phyloP scores from a whole-genome alignment of 306 rosid species.

The Albizia julibrissin region DNA sequence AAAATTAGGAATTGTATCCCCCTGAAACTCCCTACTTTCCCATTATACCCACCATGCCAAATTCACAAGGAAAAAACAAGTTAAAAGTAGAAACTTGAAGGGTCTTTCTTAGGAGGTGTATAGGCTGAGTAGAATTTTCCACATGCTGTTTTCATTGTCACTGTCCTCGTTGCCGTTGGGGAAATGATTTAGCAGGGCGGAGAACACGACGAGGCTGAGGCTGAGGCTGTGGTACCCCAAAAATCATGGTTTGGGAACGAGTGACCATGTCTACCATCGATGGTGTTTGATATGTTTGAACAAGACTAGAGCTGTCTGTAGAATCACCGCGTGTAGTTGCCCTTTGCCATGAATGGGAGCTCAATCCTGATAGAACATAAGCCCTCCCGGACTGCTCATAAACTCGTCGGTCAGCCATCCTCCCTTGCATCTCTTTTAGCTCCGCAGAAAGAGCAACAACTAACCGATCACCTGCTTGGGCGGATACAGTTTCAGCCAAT shows the following conservation, averaged over 20 bases:
- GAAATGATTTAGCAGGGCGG: slow-evolving; percentile 67
- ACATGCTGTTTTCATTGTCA: slow-evolving; percentile 23
- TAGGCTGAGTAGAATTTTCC: slow-evolving; percentile 36
- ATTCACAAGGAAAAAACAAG: slow-evolving; percentile 19
- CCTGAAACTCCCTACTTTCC: slow-evolving; percentile 47
- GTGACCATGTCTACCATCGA: slow-evolving; percentile 93
- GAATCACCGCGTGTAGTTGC: slow-evolving; percentile 96
- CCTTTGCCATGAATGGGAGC: slow-evolving; percentile 97
- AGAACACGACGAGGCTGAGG: slow-evolving; percentile 49
- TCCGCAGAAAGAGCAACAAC: slow-evolving; percentile 71
- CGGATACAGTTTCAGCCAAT: slow-evolving; percentile 73
- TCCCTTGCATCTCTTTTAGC: slow-evolving; percentile 89
- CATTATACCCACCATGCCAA: slow-evolving; percentile 44
- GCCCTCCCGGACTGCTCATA: slow-evolving; percentile 98
- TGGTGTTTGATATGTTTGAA: slow-evolving; percentile 90
- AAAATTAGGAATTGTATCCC: slow-evolving; percentile 53
- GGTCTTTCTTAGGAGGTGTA: slow-evolving; percentile 34
- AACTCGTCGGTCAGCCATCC: slow-evolving; percentile 79
- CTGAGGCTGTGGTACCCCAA: slow-evolving; percentile 57
- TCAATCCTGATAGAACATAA: slow-evolving; percentile 87
- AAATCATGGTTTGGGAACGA: slow-evolving; percentile 72
- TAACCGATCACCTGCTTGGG: slow-evolving; percentile 62
- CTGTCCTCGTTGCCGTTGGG: slow-evolving; percentile 51
- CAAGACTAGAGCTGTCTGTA: slow-evolving; percentile 66
- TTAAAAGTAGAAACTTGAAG: slow-evolving; percentile 34